Conservation (phyloP, 768 basidiomycete species). For the Leccinellum luteum region DNA sequence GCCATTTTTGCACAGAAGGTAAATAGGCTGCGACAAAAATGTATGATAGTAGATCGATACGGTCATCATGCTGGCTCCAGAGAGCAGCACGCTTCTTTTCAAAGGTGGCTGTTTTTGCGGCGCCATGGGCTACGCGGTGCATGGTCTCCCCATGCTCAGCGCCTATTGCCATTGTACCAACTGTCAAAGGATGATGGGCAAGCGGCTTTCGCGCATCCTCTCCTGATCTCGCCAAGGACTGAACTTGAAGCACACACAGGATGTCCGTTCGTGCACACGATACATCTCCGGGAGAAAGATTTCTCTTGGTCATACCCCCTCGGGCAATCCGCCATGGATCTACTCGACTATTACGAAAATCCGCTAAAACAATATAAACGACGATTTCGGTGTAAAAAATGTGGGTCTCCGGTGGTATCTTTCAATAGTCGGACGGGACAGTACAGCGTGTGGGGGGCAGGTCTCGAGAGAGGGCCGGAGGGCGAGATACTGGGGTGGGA, state of each 20-base stretch:
- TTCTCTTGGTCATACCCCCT: constrained; percentile 48
- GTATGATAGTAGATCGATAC: background rate
- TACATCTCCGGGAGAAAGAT: constrained; percentile 49
- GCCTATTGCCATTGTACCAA: constrained; percentile 70
- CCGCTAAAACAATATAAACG: constrained; percentile 55
- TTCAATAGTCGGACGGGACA: constrained; percentile 46
- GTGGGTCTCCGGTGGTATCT: constrained; percentile 53
- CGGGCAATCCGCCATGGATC: constrained; percentile 30
- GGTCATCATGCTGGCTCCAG: constrained; percentile 10
- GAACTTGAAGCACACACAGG: constrained; percentile 6
- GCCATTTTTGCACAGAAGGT: too few species aligned
- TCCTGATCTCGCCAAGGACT: background rate
- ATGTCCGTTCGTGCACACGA: constrained; percentile 59
- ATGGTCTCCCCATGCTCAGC: constrained; percentile 48
- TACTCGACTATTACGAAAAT: constrained; percentile 47
- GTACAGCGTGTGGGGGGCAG: constrained; percentile 59
- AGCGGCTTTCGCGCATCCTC: constrained; percentile 7
- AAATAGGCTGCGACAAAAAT: too few species aligned
- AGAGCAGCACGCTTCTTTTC: constrained; percentile 21
- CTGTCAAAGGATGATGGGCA: constrained; percentile 63
- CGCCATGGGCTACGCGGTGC: constrained; percentile 45
- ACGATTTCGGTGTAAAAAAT: constrained; percentile 60
- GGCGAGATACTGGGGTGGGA: constrained; percentile 55
- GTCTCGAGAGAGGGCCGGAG: constrained; percentile 50
- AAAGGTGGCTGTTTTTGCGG: constrained; percentile 62